phyloP scores from a whole-genome alignment of 495 filamentous ascomycete genomes.

The Xylaria nigripes region DNA sequence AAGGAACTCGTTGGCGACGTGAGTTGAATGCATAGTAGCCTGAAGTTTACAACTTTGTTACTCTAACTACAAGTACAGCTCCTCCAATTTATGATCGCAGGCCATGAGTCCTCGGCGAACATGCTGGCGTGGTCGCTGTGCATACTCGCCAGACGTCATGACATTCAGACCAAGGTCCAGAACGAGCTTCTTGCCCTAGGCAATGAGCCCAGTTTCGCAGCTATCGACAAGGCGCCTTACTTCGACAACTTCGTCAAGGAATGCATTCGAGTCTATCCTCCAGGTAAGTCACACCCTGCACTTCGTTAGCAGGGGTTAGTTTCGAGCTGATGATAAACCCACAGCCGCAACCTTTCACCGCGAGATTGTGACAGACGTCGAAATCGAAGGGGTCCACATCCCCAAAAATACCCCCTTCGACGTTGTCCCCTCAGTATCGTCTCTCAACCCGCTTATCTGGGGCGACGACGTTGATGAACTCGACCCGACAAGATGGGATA shows the following conservation, averaged over 20 bases:
- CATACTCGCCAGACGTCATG: conserved; percentile 11
- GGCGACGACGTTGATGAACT: conserved; percentile 23
- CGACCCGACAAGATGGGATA: conserved; percentile 31
- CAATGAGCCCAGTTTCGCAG: conserved; percentile 24
- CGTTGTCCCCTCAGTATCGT: conserved; percentile 21
- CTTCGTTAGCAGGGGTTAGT: not conserved
- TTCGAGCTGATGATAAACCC: not conserved
- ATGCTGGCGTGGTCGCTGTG: conserved; percentile 20
- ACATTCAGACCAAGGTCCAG: conserved; percentile 18
- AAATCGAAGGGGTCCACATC: conserved; percentile 22
- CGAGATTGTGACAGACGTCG: conserved; percentile 9
- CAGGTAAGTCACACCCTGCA: conserved; percentile 16
- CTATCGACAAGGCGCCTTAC: conserved; percentile 29
- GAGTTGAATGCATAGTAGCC: not conserved
- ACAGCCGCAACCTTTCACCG: conserved; percentile 16
- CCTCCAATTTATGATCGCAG: conserved; percentile 15
- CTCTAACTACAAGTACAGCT: conserved; percentile 1
- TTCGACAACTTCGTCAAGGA: conserved; percentile 34
- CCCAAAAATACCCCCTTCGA: conserved; percentile 28
- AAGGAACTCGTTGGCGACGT: conserved; percentile 18
- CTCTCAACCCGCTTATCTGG: conserved; percentile 24
- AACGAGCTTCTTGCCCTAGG: conserved; percentile 7
- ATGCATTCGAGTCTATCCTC: conserved; percentile 31
- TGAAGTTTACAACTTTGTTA: not conserved
- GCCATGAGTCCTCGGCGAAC: conserved; percentile 22